These are phyloP conservation scores for Diaporthe sp. DNA, from an alignment of 2,329 filamentous ascomycete species.

Conservation along the genomic window DNA sequence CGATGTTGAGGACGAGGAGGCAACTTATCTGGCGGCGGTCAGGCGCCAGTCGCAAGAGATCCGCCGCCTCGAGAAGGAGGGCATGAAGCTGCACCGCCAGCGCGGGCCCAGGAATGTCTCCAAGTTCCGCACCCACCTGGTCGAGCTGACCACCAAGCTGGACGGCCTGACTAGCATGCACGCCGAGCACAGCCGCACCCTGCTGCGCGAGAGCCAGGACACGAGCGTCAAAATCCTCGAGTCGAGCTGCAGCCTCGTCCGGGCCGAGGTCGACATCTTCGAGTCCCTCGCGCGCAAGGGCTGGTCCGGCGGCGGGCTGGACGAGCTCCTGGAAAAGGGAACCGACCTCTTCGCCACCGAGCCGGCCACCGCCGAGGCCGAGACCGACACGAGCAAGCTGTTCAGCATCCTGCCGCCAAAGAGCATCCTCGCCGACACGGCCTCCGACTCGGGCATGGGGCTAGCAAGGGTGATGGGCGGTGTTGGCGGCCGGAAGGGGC, in stretches of 20 bases:
- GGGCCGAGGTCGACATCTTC: conserved; percentile 77
- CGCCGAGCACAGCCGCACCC: conserved; percentile 66
- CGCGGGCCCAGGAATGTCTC: conserved; percentile 70
- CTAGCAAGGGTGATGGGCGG: conserved; percentile 2
- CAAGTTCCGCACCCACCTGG: conserved; percentile 70
- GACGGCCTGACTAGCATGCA: conserved; percentile 72
- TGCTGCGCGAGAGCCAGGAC: conserved; percentile 73
- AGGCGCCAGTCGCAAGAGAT: conserved; percentile 69
- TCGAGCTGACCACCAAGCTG: conserved; percentile 69
- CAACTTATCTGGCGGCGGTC: conserved; percentile 66
- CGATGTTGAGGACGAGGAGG: conserved; percentile 73
- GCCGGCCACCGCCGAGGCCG: conserved; percentile 45
- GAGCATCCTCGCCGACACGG: conserved; percentile 68
- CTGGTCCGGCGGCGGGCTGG: conserved; percentile 74
- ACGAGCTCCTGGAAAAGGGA: conserved; percentile 73
- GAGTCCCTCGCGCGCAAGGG: conserved; percentile 74
- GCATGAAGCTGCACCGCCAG: conserved; percentile 68
- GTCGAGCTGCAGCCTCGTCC: conserved; percentile 71
- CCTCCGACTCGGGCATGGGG: conserved; percentile 48
- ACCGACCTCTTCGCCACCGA: conserved; percentile 65
- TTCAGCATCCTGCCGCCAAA: conserved; percentile 74
- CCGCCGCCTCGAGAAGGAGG: conserved; percentile 72
- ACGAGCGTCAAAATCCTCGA: conserved; percentile 72
- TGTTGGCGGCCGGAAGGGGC: conserved; percentile 40
- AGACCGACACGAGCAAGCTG: conserved; percentile 58